These are phyloP conservation scores for Aspergillus kassunensis DNA, from an alignment of 495 filamentous ascomycete genomes.

Conservation along the genomic window DNA sequence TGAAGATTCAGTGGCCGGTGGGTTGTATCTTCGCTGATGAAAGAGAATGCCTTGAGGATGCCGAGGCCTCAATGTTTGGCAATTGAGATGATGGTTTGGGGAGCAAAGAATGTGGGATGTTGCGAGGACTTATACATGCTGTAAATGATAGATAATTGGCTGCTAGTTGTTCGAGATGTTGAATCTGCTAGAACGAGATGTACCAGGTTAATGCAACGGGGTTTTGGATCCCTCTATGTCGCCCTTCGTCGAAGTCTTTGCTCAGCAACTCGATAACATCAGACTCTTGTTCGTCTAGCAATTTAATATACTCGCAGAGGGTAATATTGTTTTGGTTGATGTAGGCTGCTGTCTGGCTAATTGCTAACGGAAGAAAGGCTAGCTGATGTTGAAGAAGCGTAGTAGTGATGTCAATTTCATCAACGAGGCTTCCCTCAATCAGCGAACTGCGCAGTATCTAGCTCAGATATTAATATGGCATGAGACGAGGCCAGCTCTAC, in stretches of 20 bases:
- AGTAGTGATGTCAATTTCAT: conserved; percentile 15
- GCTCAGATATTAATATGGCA: not conserved
- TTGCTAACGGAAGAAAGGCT: conserved; percentile 1
- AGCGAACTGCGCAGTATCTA: not conserved
- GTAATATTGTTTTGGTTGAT: not conserved
- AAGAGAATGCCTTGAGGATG: conserved; percentile 21
- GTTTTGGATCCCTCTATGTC: conserved; percentile 41
- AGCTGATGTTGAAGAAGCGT: conserved; percentile 15
- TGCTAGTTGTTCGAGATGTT: conserved; percentile 23
- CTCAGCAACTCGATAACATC: conserved; percentile 40
- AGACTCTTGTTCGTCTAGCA: conserved; percentile 39
- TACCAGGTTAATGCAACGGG: conserved; percentile 54
- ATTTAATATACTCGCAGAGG: conserved; percentile 38
- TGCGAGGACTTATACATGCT: conserved; percentile 9
- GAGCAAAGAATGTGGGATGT: conserved; percentile 30
- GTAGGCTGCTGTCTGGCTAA: conserved; percentile 3
- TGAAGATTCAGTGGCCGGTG: conserved; percentile 14
- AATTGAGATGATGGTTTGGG: conserved; percentile 8
- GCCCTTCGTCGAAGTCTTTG: conserved; percentile 43
- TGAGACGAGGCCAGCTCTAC: not conserved
- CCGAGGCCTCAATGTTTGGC: conserved; percentile 16
- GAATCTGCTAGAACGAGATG: conserved; percentile 50
- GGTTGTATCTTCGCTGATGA: conserved; percentile 11
- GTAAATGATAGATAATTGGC: conserved; percentile 40
- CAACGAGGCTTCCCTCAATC: not conserved